Evolutionary conservation across 768 basidiomycete species (phyloP).

Genomic region (Trametes coccinea): DNA sequence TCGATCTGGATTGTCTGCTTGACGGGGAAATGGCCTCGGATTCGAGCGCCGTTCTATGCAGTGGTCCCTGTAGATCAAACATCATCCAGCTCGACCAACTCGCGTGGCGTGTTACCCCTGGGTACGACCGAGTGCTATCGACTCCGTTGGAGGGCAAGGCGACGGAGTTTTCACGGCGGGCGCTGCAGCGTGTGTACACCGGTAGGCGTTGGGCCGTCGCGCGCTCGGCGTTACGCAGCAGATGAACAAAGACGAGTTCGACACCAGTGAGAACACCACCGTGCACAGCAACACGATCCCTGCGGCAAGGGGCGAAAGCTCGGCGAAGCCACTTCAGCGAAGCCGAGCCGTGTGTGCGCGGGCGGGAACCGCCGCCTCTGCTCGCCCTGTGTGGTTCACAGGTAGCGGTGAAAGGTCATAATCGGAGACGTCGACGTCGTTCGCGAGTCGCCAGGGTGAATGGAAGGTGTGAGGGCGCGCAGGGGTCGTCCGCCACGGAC

Average conservation of each 20-base stretch:
- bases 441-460: not conserved
- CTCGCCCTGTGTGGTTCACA: not conserved
- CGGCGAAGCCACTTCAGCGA: not conserved
- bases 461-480: not conserved
- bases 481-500: not conserved
- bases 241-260: not conserved
- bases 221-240: constrained; percentile 1
- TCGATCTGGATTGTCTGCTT: not conserved
- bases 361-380: not conserved
- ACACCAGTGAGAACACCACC: not conserved
- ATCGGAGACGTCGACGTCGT: not conserved
- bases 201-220: not conserved
- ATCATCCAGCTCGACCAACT: not conserved
- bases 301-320: constrained; percentile 3
- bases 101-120: not conserved
- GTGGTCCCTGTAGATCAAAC: constrained; percentile 8
- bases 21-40: not conserved
- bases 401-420: not conserved
- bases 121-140: not conserved
- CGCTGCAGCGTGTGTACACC: constrained; percentile 11
- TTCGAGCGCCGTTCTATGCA: not conserved
- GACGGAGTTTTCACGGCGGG: constrained; percentile 12
- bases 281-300: not conserved
- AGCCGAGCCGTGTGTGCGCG: not conserved
- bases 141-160: not conserved